Percentiles rank a stretch among this genome's conserved stretches.
phyloP scores from a whole-genome alignment of 768 basidiomycete species.

The Symmetrospora coprosmae region DNA sequence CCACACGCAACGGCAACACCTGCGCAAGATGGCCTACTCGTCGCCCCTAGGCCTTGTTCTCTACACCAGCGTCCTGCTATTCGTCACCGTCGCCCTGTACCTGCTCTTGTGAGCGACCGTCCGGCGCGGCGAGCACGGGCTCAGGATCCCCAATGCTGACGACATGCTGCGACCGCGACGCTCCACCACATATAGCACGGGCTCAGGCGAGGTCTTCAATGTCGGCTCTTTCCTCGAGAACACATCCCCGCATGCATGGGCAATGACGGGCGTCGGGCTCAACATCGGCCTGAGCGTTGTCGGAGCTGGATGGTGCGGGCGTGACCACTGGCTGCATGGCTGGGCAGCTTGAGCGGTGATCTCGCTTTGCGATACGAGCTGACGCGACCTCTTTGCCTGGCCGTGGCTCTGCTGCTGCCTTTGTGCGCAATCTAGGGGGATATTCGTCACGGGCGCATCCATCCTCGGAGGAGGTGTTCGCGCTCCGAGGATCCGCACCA shows the following conservation, averaged over 20 bases:
- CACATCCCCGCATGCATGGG: constrained; percentile 46
- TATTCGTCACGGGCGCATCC: constrained; percentile 90
- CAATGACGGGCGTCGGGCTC: constrained; percentile 71
- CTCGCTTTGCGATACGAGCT: neutral
- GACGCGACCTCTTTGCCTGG: too few relatives aligned
- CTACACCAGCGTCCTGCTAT: neutral
- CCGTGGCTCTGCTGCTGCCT: neutral
- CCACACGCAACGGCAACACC: too few relatives aligned
- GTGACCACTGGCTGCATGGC: too few relatives aligned
- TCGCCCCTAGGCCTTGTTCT: constrained; percentile 1
- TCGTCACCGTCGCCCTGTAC: constrained; percentile 3
- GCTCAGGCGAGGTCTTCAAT: constrained; percentile 20
- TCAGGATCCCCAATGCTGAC: neutral
- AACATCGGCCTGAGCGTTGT: constrained; percentile 86
- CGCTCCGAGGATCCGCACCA: constrained; percentile 82
- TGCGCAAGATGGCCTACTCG: constrained; percentile 20
- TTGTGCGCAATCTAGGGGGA: constrained; percentile 58
- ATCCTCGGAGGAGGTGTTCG: constrained; percentile 92
- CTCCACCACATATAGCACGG: neutral
- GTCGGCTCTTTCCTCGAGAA: constrained; percentile 4
- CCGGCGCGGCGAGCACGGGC: neutral
- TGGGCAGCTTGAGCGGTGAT: too few relatives aligned
- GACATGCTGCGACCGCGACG: neutral
- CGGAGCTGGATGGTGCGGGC: constrained; percentile 80
- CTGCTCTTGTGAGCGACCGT: constrained; percentile 10